These are phyloP conservation scores for Haemoproteus tartakovskyi DNA, from an alignment of 169 alveolate species.

Conservation along the genomic window DNA sequence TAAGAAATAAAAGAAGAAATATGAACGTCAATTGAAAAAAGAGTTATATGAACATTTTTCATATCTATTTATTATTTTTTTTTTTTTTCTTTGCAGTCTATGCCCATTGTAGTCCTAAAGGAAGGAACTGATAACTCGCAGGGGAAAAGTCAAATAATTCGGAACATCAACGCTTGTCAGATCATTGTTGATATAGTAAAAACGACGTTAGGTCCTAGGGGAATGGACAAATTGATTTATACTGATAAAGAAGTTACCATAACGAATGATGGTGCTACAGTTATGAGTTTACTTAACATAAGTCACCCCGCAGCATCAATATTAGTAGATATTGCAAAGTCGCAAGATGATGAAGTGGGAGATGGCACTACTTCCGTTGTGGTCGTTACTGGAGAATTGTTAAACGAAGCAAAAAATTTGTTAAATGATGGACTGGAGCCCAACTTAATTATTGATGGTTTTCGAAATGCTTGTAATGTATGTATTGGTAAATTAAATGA, in stretches of 20 bases:
- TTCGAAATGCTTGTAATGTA: constrained; percentile 87
- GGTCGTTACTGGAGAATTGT: constrained; percentile 93
- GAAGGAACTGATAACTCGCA: constrained; percentile 96
- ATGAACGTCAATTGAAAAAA: no score
- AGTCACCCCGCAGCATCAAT: constrained; percentile 98
- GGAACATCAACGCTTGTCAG: constrained; percentile 94
- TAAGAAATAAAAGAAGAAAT: no score
- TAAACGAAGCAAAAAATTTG: constrained; percentile 92
- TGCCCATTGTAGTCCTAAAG: constrained; percentile 90
- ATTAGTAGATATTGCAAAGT: constrained; percentile 94
- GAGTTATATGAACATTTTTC: no score
- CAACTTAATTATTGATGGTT: constrained; percentile 92
- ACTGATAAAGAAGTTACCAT: constrained; percentile 87
- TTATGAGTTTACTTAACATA: constrained; percentile 89
- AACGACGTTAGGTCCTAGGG: constrained; percentile 97
- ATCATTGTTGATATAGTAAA: constrained; percentile 91
- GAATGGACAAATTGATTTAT: constrained; percentile 97
- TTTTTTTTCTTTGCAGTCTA: constrained; percentile 66
- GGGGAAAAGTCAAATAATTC: constrained; percentile 93
- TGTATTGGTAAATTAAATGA: constrained; percentile 79
- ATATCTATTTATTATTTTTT: neutral
- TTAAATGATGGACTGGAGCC: constrained; percentile 96
- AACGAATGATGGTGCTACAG: constrained; percentile 99
- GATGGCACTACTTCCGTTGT: constrained; percentile 96
- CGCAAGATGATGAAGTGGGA: constrained; percentile 97